Percentiles rank a stretch among this genome's conserved stretches.
These are phyloP conservation scores for Fusarium sp. DNA, from an alignment of 2,329 filamentous ascomycete species.

Conservation along the genomic window DNA sequence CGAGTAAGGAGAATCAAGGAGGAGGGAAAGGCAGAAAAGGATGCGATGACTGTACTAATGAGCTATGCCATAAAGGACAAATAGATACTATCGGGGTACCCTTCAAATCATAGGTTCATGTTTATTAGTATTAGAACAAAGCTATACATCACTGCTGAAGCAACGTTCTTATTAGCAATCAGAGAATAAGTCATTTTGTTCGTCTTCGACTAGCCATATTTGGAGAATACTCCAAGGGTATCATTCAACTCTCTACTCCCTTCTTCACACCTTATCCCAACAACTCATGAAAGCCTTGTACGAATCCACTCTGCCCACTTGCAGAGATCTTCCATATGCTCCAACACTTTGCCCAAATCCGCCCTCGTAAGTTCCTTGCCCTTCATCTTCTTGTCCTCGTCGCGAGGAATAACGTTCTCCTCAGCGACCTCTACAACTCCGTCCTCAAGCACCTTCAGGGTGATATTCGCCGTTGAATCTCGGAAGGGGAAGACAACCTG, in stretches of 20 bases:
- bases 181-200: slow-evolving; percentile 3
- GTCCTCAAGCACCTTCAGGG: slow-evolving; percentile 70
- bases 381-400: slow-evolving; percentile 47
- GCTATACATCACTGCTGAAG: not conserved
- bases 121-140: not conserved
- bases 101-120: not conserved
- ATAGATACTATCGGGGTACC: not conserved
- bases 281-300: slow-evolving; percentile 49
- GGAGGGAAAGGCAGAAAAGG: slow-evolving; percentile 50
- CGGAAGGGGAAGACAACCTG: slow-evolving; percentile 68
- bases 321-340: slow-evolving; percentile 65
- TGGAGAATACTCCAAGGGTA: slow-evolving; percentile 40
- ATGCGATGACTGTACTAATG: slow-evolving; percentile 45
- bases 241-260: slow-evolving; percentile 39
- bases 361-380: slow-evolving; percentile 56
- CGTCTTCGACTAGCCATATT: not conserved
- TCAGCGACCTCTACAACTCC: slow-evolving; percentile 69
- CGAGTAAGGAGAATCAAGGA: slow-evolving; percentile 51
- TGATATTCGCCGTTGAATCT: slow-evolving; percentile 63
- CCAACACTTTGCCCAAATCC: slow-evolving; percentile 60
- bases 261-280: not conserved
- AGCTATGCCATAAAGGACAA: slow-evolving; percentile 1
- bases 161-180: not conserved
- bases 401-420: slow-evolving; percentile 62
- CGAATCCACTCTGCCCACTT: slow-evolving; percentile 68